phyloP scores from a whole-genome alignment of 441 rosid genomes.

The Pelargonium citronellum region DNA sequence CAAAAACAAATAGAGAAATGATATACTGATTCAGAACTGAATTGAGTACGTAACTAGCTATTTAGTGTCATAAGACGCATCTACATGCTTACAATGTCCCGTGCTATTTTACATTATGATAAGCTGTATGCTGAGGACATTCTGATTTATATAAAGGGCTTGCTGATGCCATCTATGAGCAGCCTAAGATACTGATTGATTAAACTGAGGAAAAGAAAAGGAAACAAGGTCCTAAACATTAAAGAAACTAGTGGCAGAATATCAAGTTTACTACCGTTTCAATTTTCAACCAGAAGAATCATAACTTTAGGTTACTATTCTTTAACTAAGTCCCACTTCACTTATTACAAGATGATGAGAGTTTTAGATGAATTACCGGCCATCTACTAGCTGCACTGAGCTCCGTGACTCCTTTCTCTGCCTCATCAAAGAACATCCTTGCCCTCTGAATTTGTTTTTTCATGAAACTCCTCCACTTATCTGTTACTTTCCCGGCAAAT shows the following conservation, averaged over 20 bases:
- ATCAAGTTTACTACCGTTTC: not conserved
- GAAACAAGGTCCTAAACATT: too few relatives aligned
- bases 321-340: not conserved
- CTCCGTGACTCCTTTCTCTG: slow-evolving; percentile 42
- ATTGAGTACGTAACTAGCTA: too few relatives aligned
- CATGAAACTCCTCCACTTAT: slow-evolving; percentile 47
- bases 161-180: too few relatives aligned
- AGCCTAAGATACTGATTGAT: too few relatives aligned
- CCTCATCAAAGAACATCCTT: slow-evolving; percentile 42
- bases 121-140: too few relatives aligned
- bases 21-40: too few relatives aligned
- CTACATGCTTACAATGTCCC: too few relatives aligned
- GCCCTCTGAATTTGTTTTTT: slow-evolving; percentile 42
- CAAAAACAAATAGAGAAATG: too few relatives aligned
- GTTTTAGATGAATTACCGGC: slow-evolving; percentile 28
- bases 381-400: slow-evolving; percentile 43
- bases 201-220: too few relatives aligned
- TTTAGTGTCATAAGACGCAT: too few relatives aligned
- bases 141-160: too few relatives aligned
- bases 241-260: not conserved
- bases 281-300: not conserved
- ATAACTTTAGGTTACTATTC: not conserved
- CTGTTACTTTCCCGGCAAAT: slow-evolving; percentile 36
- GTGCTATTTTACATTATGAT: too few relatives aligned
- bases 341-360: not conserved